A percentile compares a stretch with the other conserved stretches of the same genome.
These are phyloP conservation scores for Saururus chinensis DNA, from an alignment of 164 flowering plant species.

Conservation along the genomic window DNA sequence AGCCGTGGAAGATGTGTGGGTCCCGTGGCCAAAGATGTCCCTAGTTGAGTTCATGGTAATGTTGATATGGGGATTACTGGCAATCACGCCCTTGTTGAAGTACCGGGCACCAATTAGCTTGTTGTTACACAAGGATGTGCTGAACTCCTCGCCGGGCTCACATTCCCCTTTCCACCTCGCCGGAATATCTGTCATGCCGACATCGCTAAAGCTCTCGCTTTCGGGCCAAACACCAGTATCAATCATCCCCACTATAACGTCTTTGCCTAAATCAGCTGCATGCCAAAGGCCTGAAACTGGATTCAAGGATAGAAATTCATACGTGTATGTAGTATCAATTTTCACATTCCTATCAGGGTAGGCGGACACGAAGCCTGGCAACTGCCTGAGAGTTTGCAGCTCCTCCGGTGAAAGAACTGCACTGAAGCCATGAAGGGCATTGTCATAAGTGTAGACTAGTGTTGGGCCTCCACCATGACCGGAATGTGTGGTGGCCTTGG, in stretches of 20 bases:
- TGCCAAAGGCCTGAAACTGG: slow-evolving; percentile 37
- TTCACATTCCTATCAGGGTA: slow-evolving; percentile 18
- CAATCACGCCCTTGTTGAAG: slow-evolving; percentile 32
- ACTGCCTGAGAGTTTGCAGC: slow-evolving; percentile 15
- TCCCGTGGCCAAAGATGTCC: slow-evolving; percentile 50
- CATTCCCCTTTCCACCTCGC: slow-evolving; percentile 54
- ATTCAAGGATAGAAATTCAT: slow-evolving; percentile 36
- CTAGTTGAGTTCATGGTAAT: slow-evolving; percentile 39
- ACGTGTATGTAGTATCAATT: slow-evolving; percentile 47
- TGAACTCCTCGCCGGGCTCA: slow-evolving; percentile 33
- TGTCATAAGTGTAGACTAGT: slow-evolving; percentile 29
- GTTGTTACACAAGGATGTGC: slow-evolving; percentile 39
- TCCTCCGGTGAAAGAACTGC: slow-evolving; percentile 11
- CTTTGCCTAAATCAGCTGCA: slow-evolving; percentile 37
- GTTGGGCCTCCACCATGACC: not conserved
- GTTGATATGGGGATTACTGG: slow-evolving; percentile 22
- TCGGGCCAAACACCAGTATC: slow-evolving; percentile 77
- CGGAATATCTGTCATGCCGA: slow-evolving; percentile 42
- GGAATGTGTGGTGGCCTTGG: not conserved
- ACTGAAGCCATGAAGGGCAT: slow-evolving; percentile 42
- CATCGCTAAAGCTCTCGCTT: slow-evolving; percentile 42
- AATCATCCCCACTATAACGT: slow-evolving; percentile 49
- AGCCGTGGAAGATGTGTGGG: slow-evolving; percentile 48
- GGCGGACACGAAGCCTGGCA: slow-evolving; percentile 28
- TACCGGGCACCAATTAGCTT: slow-evolving; percentile 62